Base-by-base conservation (phyloP, 2,329 filamentous ascomycete genomes). In the Claviceps monticola region DNA sequence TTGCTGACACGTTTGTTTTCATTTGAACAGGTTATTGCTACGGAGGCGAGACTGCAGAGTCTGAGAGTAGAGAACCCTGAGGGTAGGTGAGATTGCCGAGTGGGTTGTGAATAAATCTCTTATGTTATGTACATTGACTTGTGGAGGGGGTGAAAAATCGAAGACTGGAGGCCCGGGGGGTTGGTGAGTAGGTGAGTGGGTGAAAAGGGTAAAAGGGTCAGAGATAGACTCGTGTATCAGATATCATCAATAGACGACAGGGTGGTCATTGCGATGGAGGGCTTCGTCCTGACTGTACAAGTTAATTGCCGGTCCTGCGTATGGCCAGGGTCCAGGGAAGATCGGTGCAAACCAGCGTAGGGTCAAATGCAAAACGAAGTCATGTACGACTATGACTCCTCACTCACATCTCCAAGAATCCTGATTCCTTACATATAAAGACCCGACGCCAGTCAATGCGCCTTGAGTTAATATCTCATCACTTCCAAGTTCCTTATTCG, bases 1-100 rank as follows among this genome's bases (percentile, higher is more conserved):
- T 29, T 11, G 19, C 34, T 43, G 42, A 23, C 21, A 51, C 48
- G 23, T 21, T 2, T 47, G 42, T 52, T 56, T 46, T 68, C 56
- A 41, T 26, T n/a, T n/a, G 16, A 34, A 23, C 29, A 90, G 86
- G 83, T 94, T 53, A 94, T 95, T 71, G 83, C 88, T 59, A 87
- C 89, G 5, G 89, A 96, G 72, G 90, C 90, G 42, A 80, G 90
- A 61, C 74, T 96, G 61, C 87, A 93, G 72, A 95, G 87, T 69
- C 71, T 96, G 67, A 81, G 86, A 63, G 80, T 95, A 56, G 86
- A 94, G 23, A 44, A 44, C 42, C 19, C 23, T 14, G 42, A 23
- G 14, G 23, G 2, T 23, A 44, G 21, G 42, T 44, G n/a, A 44
- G 13, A 0, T 26, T 14, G 19, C 2, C 23, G 42, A 16, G 5